These are phyloP conservation scores for Coemansia sp. DNA, from an alignment of 192 early-diverging fungal species.

Conservation along the genomic window DNA sequence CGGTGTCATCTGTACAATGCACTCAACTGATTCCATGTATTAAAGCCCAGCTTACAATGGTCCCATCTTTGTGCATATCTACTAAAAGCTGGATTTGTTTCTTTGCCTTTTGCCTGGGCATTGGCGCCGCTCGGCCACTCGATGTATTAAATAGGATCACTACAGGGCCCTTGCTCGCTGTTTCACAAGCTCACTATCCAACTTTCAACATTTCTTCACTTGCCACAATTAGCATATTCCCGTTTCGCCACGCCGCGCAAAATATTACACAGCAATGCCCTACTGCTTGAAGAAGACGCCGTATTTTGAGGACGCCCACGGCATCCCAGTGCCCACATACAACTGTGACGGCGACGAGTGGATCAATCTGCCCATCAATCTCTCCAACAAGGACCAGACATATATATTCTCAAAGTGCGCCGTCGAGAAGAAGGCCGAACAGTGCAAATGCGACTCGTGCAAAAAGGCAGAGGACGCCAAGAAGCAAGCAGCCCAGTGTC, in stretches of 20 bases:
- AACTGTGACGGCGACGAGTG: constrained; percentile 52
- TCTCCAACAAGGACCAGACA: constrained; percentile 48
- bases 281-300: constrained; percentile 52
- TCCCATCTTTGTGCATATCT: constrained; percentile 16
- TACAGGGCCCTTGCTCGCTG: constrained; percentile 4
- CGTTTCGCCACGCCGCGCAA: constrained; percentile 1
- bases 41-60: constrained; percentile 11
- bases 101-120: constrained; percentile 1
- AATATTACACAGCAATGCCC: constrained; percentile 25
- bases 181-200: constrained; percentile 3
- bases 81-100: constrained; percentile 7
- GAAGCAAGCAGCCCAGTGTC: constrained; percentile 30
- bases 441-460: constrained; percentile 38
- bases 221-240: not conserved
- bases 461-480: constrained; percentile 27
- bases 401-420: constrained; percentile 47
- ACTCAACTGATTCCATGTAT: not conserved
- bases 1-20: constrained; percentile 10
- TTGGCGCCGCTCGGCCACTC: not conserved
- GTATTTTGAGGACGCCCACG: constrained; percentile 36
- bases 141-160: constrained; percentile 14
- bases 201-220: not conserved
- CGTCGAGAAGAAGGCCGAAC: constrained; percentile 26
- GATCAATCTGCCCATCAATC: constrained; percentile 53
- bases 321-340: constrained; percentile 49